A percentile compares a stretch with the other conserved stretches of the same genome.
Evolutionary conservation across 495 filamentous ascomycete species (phyloP).

Genomic region (Arthonia radiata): DNA sequence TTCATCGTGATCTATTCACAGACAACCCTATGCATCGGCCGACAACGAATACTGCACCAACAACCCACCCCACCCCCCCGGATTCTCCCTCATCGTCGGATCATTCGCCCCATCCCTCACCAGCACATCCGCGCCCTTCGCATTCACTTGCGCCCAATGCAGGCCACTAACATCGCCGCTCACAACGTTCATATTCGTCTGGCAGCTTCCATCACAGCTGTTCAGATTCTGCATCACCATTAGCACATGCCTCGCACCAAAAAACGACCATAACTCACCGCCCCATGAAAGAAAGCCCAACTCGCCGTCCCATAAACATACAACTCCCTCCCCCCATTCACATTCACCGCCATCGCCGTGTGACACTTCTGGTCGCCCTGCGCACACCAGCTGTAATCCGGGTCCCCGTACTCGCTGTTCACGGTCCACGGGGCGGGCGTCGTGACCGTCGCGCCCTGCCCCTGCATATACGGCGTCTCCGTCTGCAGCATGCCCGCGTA

Average conservation of each 20-base stretch:
- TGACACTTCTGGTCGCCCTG: slow-evolving; percentile 15
- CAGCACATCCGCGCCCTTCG: too few species aligned
- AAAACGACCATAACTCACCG: slow-evolving; percentile 26
- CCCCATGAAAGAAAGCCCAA: slow-evolving; percentile 9
- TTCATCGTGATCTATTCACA: too few species aligned
- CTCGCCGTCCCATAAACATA: slow-evolving; percentile 1
- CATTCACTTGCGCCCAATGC: too few species aligned
- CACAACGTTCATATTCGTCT: too few species aligned
- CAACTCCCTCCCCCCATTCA: slow-evolving; percentile 1
- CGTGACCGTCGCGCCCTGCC: slow-evolving; percentile 10
- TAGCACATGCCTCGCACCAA: too few species aligned
- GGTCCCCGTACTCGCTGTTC: slow-evolving; percentile 16
- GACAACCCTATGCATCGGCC: too few species aligned
- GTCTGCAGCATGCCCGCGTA: slow-evolving; percentile 18
- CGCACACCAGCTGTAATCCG: slow-evolving; percentile 15
- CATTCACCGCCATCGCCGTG: slow-evolving; percentile 10
- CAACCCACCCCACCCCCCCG: too few species aligned
- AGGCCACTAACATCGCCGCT: too few species aligned
- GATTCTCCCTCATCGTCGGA: too few species aligned
- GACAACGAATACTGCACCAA: too few species aligned
- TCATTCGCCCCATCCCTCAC: too few species aligned
- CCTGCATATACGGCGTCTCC: slow-evolving; percentile 25
- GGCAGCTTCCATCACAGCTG: slow-evolving; percentile 13
- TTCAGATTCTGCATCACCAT: slow-evolving; percentile 16
- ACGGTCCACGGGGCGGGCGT: slow-evolving; percentile 21